Evolutionary conservation across 2,329 filamentous ascomycete genomes (phyloP).

Genomic region (Fusarium graminum): DNA sequence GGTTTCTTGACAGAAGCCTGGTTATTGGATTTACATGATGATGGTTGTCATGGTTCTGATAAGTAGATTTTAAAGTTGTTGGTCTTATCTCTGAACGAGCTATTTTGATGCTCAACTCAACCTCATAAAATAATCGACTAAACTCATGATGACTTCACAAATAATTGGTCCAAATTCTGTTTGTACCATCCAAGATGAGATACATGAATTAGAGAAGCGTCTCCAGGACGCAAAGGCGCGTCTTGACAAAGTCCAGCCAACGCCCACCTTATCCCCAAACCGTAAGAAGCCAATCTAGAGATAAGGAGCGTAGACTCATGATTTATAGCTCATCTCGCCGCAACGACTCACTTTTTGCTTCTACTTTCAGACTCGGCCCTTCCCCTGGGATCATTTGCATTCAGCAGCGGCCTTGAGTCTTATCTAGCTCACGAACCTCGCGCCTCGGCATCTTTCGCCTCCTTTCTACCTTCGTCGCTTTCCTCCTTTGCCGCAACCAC

Average conservation of each 20-base stretch:
- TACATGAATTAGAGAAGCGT: conserved; percentile 68
- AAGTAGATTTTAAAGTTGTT: conserved; percentile 27
- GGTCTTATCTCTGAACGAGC: conserved; percentile 43
- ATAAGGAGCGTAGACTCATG: conserved; percentile 19
- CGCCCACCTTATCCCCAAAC: conserved; percentile 33
- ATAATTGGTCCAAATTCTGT: conserved; percentile 40
- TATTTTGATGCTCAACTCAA: conserved; percentile 30
- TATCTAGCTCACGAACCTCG: conserved; percentile 76
- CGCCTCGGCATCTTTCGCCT: conserved; percentile 63
- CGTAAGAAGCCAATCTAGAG: conserved; percentile 32
- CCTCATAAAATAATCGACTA: conserved; percentile 15
- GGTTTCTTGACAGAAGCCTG: conserved; percentile 24
- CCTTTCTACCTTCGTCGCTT: conserved; percentile 78
- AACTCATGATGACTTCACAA: conserved; percentile 47
- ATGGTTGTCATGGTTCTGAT: conserved; percentile 37
- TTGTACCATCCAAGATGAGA: conserved; percentile 64
- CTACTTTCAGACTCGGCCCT: conserved; percentile 85
- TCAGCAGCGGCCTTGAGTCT: conserved; percentile 85
- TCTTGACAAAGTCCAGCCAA: conserved; percentile 53
- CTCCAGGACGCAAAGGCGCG: conserved; percentile 62
- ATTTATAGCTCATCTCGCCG: conserved; percentile 35
- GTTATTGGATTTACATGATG: conserved; percentile 43
- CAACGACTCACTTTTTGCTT: conserved; percentile 73
- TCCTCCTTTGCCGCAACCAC: conserved; percentile 78
- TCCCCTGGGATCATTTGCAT: conserved; percentile 87